Conservation (phyloP, 73 alveolate species). For the Paramecium sonneborni region DNA sequence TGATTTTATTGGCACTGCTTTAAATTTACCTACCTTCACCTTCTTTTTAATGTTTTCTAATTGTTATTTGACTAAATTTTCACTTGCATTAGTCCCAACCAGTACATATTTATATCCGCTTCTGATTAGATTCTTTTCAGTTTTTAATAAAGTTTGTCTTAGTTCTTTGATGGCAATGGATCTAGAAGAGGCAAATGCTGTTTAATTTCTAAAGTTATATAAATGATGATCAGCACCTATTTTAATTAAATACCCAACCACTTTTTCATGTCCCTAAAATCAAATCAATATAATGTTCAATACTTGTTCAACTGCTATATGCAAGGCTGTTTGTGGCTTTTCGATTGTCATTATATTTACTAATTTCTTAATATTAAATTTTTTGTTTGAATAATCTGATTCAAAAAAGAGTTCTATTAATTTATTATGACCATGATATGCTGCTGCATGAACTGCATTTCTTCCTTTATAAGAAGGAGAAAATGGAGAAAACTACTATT, state of each 20-base stretch:
- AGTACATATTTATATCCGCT: background rate
- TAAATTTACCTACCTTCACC: background rate
- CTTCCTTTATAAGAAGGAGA: slow-evolving; percentile 11
- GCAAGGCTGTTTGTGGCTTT: background rate
- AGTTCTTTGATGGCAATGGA: background rate
- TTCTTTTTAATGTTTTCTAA: background rate
- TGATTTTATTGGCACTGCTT: background rate
- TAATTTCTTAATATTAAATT: background rate
- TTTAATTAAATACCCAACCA: background rate
- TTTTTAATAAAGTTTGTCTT: background rate
- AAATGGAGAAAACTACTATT: background rate
- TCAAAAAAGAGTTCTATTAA: background rate
- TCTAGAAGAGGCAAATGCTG: slow-evolving; percentile 26
- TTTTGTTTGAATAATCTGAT: background rate
- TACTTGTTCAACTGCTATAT: slow-evolving; percentile 17
- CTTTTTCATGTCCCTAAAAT: background rate
- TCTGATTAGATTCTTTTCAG: background rate
- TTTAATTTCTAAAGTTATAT: slow-evolving; percentile 3
- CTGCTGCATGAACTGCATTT: slow-evolving; percentile 45
- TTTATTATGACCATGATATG: background rate
- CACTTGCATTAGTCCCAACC: background rate
- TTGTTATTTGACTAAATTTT: background rate
- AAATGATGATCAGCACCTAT: slow-evolving; percentile 27
- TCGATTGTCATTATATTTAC: background rate
- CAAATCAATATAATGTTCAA: background rate